Percentiles rank a stretch among this genome's conserved stretches.
Conservation (phyloP, 176 grass and related monocot species). For the Phoenix roebelenii region DNA sequence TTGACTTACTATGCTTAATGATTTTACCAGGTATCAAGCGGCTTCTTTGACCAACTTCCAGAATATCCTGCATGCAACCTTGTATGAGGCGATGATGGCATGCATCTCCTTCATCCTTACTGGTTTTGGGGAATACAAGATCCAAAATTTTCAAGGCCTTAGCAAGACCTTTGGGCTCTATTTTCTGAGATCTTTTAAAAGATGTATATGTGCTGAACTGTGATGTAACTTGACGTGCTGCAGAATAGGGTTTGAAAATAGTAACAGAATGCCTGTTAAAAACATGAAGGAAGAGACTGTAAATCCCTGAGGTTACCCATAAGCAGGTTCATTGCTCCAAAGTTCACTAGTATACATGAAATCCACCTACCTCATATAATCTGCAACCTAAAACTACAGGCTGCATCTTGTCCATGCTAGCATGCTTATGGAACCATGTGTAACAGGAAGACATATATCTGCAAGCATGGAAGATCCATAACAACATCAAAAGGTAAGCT, state of each 20-base stretch:
- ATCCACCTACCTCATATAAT: too few species aligned
- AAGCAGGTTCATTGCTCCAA: neutral
- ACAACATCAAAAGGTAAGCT: too few species aligned
- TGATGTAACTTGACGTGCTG: too few species aligned
- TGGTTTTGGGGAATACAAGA: neutral
- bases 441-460: too few species aligned
- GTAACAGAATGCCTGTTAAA: conserved; percentile 1
- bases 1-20: neutral
- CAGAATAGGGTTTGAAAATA: too few species aligned
- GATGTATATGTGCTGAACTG: neutral
- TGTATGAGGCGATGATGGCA: conserved; percentile 34
- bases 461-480: too few species aligned
- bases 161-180: neutral
- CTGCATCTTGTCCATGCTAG: too few species aligned
- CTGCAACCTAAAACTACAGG: too few species aligned
- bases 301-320: conserved; percentile 3
- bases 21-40: neutral
- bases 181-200: neutral
- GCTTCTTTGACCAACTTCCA: conserved; percentile 14
- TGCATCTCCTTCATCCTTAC: conserved; percentile 1
- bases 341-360: conserved; percentile 4
- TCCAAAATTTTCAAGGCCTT: conserved; percentile 11
- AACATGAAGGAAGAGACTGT: conserved; percentile 3
- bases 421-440: too few species aligned
- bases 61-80: conserved; percentile 31